phyloP scores from a whole-genome alignment of 805 yeast genomes.

The Candida bentonensis region DNA sequence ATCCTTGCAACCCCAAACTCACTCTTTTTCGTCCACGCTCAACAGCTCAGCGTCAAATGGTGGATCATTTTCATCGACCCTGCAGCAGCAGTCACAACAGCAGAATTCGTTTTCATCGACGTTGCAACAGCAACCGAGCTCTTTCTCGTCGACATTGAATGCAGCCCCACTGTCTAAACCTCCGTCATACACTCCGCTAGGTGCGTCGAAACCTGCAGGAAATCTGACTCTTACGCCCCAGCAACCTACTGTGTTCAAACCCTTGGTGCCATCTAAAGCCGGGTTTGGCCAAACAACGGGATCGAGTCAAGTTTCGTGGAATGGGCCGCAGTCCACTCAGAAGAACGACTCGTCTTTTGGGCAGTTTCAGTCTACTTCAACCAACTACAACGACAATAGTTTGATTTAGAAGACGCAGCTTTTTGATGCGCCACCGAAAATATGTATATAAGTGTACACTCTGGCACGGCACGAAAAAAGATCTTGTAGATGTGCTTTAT shows the following conservation, averaged over 20 bases:
- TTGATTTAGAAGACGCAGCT: constrained; percentile 5
- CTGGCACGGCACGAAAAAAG: background rate
- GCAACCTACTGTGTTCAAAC: background rate
- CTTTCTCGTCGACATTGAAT: background rate
- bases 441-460: background rate
- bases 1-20: background rate
- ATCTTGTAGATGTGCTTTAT: too few relatives aligned
- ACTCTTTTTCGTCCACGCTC: constrained; percentile 2
- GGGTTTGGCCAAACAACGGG: background rate
- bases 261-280: background rate
- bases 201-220: background rate
- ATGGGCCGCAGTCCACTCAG: background rate
- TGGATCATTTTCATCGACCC: background rate
- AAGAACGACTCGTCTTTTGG: background rate
- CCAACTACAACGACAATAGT: constrained; percentile 1
- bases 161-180: background rate
- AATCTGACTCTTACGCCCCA: background rate
- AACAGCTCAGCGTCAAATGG: background rate
- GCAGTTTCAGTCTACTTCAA: background rate
- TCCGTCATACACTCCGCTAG: background rate
- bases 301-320: background rate
- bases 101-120: background rate
- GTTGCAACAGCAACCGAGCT: background rate
- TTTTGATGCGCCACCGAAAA: background rate
- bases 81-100: background rate